Conservation (phyloP, 2,329 filamentous ascomycete genomes). For the Onygena corvina region DNA sequence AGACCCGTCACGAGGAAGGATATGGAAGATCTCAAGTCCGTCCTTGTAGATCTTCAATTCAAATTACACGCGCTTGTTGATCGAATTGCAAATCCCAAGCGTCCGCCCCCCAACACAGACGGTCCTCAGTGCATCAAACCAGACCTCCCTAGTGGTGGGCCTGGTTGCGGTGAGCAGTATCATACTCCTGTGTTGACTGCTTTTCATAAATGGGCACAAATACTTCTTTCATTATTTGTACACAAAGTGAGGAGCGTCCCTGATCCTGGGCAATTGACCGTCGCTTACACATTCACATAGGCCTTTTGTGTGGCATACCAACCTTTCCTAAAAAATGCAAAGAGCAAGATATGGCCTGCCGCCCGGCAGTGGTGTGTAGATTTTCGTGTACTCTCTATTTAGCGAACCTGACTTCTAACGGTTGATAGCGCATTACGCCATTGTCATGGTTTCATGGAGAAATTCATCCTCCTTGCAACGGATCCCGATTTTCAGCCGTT, state of each 20-base stretch:
- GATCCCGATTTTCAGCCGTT: slow-evolving; percentile 39
- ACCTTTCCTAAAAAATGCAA: slow-evolving; percentile 38
- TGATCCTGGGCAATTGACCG: not conserved
- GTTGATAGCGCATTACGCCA: slow-evolving; percentile 33
- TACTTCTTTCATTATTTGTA: slow-evolving; percentile 34
- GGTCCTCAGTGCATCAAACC: slow-evolving; percentile 20
- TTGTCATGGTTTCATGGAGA: slow-evolving; percentile 39
- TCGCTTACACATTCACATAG: slow-evolving; percentile 18
- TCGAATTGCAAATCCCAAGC: slow-evolving; percentile 27
- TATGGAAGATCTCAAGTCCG: slow-evolving; percentile 34
- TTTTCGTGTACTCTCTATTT: not conserved
- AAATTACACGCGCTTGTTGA: slow-evolving; percentile 34
- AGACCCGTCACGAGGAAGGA: slow-evolving; percentile 33
- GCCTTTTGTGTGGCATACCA: slow-evolving; percentile 39
- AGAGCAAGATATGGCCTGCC: slow-evolving; percentile 37
- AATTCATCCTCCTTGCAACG: slow-evolving; percentile 37
- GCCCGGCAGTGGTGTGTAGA: slow-evolving; percentile 33
- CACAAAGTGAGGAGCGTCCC: slow-evolving; percentile 27
- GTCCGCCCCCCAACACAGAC: not conserved
- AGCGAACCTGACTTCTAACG: not conserved
- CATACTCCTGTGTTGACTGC: slow-evolving; percentile 33
- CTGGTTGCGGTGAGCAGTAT: slow-evolving; percentile 32
- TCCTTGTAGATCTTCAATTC: slow-evolving; percentile 31
- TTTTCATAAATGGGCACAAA: slow-evolving; percentile 38
- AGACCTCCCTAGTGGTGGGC: slow-evolving; percentile 28